phyloP scores from a whole-genome alignment of 2,329 filamentous ascomycete genomes.

The Stagonosporopsis cucurbitacearum region DNA sequence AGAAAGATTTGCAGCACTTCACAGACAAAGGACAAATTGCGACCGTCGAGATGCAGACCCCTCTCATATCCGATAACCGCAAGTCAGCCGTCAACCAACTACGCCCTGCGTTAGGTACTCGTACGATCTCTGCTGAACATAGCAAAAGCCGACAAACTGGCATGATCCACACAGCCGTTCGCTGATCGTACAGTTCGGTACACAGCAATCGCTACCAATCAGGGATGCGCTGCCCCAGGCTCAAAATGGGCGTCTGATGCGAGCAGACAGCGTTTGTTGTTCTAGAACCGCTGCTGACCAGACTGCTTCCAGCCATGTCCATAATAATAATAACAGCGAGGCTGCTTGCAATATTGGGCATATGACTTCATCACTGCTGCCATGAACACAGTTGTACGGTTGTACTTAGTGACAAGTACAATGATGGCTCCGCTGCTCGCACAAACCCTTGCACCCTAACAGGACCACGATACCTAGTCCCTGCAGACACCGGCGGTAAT shows the following conservation, averaged over 20 bases:
- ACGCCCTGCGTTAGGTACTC: background rate
- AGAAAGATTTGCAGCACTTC: background rate
- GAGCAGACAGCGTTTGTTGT: background rate
- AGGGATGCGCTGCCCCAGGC: background rate
- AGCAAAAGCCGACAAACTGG: background rate
- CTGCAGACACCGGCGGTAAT: background rate
- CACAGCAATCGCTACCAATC: conserved; percentile 1
- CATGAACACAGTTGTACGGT: too few species aligned
- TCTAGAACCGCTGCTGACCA: background rate
- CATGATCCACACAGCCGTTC: conserved; percentile 2
- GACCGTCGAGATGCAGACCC: conserved; percentile 8
- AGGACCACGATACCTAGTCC: background rate
- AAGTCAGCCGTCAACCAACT: background rate
- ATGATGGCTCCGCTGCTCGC: background rate
- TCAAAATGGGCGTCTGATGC: background rate
- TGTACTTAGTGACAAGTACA: too few species aligned
- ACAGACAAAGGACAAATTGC: conserved; percentile 1
- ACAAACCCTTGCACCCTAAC: background rate
- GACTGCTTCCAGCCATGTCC: background rate
- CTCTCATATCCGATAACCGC: conserved; percentile 3
- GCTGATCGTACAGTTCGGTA: conserved; percentile 3
- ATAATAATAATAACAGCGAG: too few species aligned
- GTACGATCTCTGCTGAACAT: conserved; percentile 1
- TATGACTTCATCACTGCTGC: background rate
- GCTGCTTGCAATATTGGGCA: background rate